Percentiles rank a stretch among this genome's conserved stretches.
These are phyloP conservation scores for Phoma sp. DNA, from an alignment of 2,329 filamentous ascomycete genomes.

Conservation along the genomic window DNA sequence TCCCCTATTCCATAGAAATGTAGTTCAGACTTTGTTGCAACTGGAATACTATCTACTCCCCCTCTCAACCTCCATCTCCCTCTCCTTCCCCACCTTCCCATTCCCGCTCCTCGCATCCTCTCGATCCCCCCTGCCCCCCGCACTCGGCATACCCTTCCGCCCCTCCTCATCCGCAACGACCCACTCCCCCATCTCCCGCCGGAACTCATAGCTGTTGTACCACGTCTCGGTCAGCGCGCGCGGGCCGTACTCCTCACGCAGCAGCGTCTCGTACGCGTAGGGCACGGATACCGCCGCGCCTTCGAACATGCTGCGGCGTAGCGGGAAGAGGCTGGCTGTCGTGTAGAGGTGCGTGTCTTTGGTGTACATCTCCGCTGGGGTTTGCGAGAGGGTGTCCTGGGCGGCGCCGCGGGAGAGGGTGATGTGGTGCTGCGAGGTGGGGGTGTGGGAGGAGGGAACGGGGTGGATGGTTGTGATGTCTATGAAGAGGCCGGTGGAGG, in stretches of 20 bases:
- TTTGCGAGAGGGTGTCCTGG: neutral
- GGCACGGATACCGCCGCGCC: constrained; percentile 61
- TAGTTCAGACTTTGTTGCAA: too few species aligned
- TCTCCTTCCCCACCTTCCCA: too few species aligned
- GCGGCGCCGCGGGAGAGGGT: neutral
- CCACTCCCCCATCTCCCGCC: constrained; percentile 41
- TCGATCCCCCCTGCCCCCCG: too few species aligned
- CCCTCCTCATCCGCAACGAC: neutral
- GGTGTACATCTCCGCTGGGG: constrained; percentile 44
- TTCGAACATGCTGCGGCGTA: constrained; percentile 63
- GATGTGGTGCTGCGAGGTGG: neutral
- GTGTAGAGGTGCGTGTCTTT: constrained; percentile 65
- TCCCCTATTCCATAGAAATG: too few species aligned
- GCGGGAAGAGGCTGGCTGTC: constrained; percentile 62
- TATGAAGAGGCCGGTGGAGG: constrained; percentile 64
- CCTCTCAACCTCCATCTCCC: too few species aligned
- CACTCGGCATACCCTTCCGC: too few species aligned
- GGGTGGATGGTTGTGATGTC: constrained; percentile 64
- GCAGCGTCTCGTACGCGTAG: constrained; percentile 61
- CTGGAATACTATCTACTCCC: too few species aligned
- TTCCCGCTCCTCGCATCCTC: too few species aligned
- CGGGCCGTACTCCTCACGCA: constrained; percentile 62
- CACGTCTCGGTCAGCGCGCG: constrained; percentile 55
- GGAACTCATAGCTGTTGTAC: constrained; percentile 54
- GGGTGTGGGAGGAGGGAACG: constrained; percentile 46